Evolutionary conservation across 768 basidiomycete genomes (phyloP), one percentile per base, ranked within the genome.

Genomic region (Boletales sp.): DNA sequence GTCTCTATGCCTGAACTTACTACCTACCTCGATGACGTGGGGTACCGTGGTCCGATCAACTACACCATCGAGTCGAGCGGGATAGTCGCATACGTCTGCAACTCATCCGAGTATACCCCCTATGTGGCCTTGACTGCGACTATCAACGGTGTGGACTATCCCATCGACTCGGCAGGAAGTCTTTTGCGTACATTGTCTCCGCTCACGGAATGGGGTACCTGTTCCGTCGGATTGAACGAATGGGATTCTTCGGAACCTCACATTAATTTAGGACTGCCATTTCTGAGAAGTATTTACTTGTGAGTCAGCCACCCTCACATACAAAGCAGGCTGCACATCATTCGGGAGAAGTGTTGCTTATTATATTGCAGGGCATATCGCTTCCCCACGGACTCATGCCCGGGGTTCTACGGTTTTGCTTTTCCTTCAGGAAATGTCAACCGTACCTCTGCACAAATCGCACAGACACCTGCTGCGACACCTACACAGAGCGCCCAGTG

Each of bases 101-200:
- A 59, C 37, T 41, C 51, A 10, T 38, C 62, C 3, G 46, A 48
- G 33, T 53, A 48, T 30, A 55, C 46, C 8, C 53, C 58, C 1
- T 57, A 50, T 10, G 52, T 63, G 3, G 57, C 55, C 4, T 49
- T 67, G 9, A 60, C 55, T 6, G 47, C 55, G 8, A 60, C 51
- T 0, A 60, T 67, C 43, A 67, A 62, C 34, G 63, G 54, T 2
- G 55, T 66, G 6, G 62, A 64, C 41, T 64, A 64, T 53, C 56
- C 43, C 13, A 55, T 66, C 0, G 57, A 59, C 30, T 65, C 63
- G 8, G 10, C 49, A 15, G 50, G 55, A 42, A 64, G 40, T 21
- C 52, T 55, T 14, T 40, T 63, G 37, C 56, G 59, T 14, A 38
- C 46, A 5, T 3, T 8, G 3, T 44, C 52, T 31, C 47, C 53